These are phyloP conservation scores for Mortierella antarctica DNA, from an alignment of 192 early-diverging fungal genomes.

Conservation along the genomic window DNA sequence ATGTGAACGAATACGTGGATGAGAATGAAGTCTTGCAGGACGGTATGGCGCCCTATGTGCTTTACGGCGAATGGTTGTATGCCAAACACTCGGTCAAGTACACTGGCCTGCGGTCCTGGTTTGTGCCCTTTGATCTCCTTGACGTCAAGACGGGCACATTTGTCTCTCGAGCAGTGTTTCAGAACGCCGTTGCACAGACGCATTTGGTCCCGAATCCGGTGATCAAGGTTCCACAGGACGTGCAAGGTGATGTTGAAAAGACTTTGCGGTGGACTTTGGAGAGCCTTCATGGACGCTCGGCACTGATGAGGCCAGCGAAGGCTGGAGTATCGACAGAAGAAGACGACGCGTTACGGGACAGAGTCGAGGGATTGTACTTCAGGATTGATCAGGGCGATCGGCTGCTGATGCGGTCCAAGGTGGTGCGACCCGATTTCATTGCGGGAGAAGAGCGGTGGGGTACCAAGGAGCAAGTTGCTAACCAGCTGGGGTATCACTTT, in stretches of 20 bases:
- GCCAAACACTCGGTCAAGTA: constrained; percentile 52
- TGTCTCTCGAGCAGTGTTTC: constrained; percentile 41
- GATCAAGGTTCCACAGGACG: constrained; percentile 16
- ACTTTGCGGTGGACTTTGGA: constrained; percentile 29
- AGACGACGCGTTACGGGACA: constrained; percentile 1
- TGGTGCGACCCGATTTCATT: constrained; percentile 49
- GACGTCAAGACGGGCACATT: constrained; percentile 52
- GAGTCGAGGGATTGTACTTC: constrained; percentile 48
- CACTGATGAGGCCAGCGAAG: constrained; percentile 10
- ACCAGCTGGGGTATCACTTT: constrained; percentile 3
- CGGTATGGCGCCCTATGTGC: constrained; percentile 50
- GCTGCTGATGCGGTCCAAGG: constrained; percentile 44
- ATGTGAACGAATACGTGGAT: constrained; percentile 48
- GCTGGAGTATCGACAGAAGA: background rate
- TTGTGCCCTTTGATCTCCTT: constrained; percentile 46
- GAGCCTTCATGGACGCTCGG: constrained; percentile 33
- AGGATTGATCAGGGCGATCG: constrained; percentile 48
- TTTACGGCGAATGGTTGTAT: constrained; percentile 53
- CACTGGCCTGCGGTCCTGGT: constrained; percentile 44
- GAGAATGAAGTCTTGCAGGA: constrained; percentile 48
- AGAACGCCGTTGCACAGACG: constrained; percentile 25
- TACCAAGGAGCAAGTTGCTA: constrained; percentile 37
- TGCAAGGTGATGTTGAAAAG: constrained; percentile 34
- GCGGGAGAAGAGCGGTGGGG: constrained; percentile 51
- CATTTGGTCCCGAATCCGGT: constrained; percentile 22